Percentiles rank a stretch among this genome's conserved stretches.
phyloP scores from a whole-genome alignment of 768 basidiomycete species.

The Kockovaella imperatae region DNA sequence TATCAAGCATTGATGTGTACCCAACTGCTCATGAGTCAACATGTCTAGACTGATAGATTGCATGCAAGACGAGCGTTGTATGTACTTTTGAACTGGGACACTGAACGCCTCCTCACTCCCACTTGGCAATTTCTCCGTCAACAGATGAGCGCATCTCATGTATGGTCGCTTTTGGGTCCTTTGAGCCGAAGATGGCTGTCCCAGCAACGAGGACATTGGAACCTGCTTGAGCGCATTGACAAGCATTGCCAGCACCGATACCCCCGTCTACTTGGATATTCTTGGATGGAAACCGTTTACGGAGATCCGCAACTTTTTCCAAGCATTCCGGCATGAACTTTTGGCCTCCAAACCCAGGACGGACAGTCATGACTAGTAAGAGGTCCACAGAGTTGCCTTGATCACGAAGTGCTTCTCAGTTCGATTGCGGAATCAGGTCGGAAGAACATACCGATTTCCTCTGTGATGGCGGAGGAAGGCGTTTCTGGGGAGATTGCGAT shows the following conservation, averaged over 20 bases:
- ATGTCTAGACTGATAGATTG: too few relatives aligned
- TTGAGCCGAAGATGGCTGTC: constrained; percentile 81
- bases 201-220: constrained; percentile 98
- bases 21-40: constrained; percentile 80
- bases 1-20: constrained; percentile 87
- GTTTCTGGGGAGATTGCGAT: constrained; percentile 96
- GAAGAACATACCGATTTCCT: too few relatives aligned
- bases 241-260: constrained; percentile 83
- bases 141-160: constrained; percentile 15
- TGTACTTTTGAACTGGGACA: too few relatives aligned
- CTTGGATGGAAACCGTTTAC: constrained; percentile 80
- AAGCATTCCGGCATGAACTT: constrained; percentile 91
- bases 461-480: constrained; percentile 75
- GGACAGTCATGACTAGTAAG: constrained; percentile 97
- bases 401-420: too few relatives aligned
- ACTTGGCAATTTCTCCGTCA: constrained; percentile 15
- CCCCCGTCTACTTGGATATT: constrained; percentile 99
- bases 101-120: neutral
- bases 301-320: constrained; percentile 83
- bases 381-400: constrained; percentile 77
- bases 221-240: constrained; percentile 80
- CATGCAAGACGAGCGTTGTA: too few relatives aligned
- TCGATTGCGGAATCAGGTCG: too few relatives aligned
- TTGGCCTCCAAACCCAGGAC: constrained; percentile 91
- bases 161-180: constrained; percentile 73